A percentile compares a stretch with the other conserved stretches of the same genome.
phyloP scores from a whole-genome alignment of 83 land plant species.

The Larix sibirica region DNA sequence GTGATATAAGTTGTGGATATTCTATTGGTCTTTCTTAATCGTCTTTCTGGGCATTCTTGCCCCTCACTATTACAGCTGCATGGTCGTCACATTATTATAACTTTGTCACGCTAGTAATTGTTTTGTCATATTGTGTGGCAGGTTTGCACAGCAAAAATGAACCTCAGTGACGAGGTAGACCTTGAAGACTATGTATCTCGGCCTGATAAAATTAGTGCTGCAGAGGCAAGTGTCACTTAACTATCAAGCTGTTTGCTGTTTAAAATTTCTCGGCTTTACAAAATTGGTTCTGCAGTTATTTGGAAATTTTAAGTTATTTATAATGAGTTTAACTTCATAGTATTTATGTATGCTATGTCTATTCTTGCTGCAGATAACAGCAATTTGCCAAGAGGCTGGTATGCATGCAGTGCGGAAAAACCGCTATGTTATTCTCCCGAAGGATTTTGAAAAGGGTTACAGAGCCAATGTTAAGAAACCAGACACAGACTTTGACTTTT shows the following conservation, averaged over 20 bases:
- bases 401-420: conserved; percentile 96
- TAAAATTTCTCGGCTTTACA: too few relatives aligned
- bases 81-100: too few relatives aligned
- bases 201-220: conserved; percentile 63
- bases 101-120: neutral
- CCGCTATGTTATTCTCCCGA: conserved; percentile 90
- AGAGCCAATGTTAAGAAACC: conserved; percentile 94
- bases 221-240: conserved; percentile 36
- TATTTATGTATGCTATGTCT: neutral
- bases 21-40: too few relatives aligned
- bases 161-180: conserved; percentile 59
- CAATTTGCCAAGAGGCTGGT: conserved; percentile 96
- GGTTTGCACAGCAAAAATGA: conserved; percentile 67
- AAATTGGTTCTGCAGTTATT: neutral
- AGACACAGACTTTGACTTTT: conserved; percentile 94
- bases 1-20: too few relatives aligned
- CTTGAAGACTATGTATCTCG: conserved; percentile 62
- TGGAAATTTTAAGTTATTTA: neutral
- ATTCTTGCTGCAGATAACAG: conserved; percentile 63
- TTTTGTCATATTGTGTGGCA: conserved; percentile 16
- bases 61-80: too few relatives aligned
- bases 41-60: neutral
- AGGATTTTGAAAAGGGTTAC: conserved; percentile 95
- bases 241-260: neutral
- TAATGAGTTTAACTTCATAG: neutral